These are phyloP conservation scores for Protomyces lactucae-debilis DNA, from an alignment of 1,139 yeast species.

Conservation along the genomic window DNA sequence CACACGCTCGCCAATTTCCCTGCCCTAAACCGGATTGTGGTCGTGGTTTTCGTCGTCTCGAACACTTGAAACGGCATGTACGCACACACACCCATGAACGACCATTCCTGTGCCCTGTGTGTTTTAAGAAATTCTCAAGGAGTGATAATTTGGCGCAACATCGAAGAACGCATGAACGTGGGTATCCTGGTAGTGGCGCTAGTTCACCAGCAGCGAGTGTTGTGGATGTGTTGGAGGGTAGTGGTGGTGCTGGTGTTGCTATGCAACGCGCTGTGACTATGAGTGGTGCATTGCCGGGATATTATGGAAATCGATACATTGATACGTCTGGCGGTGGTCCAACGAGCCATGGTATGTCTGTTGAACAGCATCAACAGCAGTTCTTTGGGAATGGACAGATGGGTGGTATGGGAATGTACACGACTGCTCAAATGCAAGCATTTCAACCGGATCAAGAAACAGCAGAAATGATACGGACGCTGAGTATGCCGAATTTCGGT, in stretches of 20 bases:
- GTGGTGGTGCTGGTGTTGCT: neutral
- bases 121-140: conserved; percentile 8
- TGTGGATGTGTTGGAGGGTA: neutral
- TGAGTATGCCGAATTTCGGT: neutral
- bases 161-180: conserved; percentile 9
- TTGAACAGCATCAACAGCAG: neutral
- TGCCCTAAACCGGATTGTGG: conserved; percentile 16
- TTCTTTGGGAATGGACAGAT: neutral
- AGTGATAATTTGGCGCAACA: conserved; percentile 18
- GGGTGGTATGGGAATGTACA: neutral
- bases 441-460: neutral
- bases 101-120: conserved; percentile 13
- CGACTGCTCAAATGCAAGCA: neutral
- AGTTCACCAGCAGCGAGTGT: neutral
- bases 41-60: conserved; percentile 11
- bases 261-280: neutral
- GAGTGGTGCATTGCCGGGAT: neutral
- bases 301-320: neutral
- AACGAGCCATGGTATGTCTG: neutral
- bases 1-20: conserved; percentile 1
- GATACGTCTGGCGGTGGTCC: neutral
- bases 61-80: conserved; percentile 22
- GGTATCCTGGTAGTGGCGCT: neutral
- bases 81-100: conserved; percentile 21
- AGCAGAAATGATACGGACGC: neutral